A percentile compares a stretch with the other conserved stretches of the same genome.
phyloP scores from a whole-genome alignment of 441 rosid species.

The Cnidoscolus chayamansa region DNA sequence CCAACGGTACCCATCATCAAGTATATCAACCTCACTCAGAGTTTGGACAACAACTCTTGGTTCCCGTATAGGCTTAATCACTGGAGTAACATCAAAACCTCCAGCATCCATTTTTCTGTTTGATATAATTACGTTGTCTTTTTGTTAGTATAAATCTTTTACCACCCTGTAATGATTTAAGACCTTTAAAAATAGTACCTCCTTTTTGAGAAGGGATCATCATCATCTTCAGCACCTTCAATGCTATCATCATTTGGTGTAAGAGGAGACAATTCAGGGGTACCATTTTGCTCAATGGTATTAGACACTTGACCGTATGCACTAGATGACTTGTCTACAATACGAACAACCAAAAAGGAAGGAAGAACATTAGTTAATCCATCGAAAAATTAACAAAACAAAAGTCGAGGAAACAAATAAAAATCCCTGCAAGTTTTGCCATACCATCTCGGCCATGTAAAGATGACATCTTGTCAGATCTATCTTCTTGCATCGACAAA shows the following conservation, averaged over 20 bases:
- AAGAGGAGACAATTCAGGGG: conserved; percentile 51
- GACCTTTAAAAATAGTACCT: conserved; percentile 45
- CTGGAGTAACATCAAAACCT: conserved; percentile 63
- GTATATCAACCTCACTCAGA: conserved; percentile 90
- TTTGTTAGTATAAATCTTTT: conserved; percentile 16
- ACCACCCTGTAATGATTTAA: conserved; percentile 11
- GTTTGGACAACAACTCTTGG: conserved; percentile 98
- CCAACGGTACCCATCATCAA: conserved; percentile 98
- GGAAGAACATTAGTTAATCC: conserved; percentile 17
- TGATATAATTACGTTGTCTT: conserved; percentile 22
- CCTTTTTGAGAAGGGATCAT: conserved; percentile 70
- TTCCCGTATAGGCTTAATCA: conserved; percentile 88
- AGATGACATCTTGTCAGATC: conserved; percentile 48
- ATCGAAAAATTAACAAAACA: neutral
- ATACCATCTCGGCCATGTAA: conserved; percentile 61
- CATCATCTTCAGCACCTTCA: conserved; percentile 70
- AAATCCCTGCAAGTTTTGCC: conserved; percentile 11
- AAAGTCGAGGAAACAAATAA: neutral
- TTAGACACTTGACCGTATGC: conserved; percentile 45
- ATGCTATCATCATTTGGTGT: conserved; percentile 50
- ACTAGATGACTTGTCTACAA: conserved; percentile 55
- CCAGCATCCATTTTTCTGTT: conserved; percentile 79
- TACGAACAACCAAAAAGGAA: conserved; percentile 19
- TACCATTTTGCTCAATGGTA: conserved; percentile 46
- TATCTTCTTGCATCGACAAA: conserved; percentile 65